Base-by-base conservation (phyloP, 306 rosid species). In the Prunus campanulata region DNA sequence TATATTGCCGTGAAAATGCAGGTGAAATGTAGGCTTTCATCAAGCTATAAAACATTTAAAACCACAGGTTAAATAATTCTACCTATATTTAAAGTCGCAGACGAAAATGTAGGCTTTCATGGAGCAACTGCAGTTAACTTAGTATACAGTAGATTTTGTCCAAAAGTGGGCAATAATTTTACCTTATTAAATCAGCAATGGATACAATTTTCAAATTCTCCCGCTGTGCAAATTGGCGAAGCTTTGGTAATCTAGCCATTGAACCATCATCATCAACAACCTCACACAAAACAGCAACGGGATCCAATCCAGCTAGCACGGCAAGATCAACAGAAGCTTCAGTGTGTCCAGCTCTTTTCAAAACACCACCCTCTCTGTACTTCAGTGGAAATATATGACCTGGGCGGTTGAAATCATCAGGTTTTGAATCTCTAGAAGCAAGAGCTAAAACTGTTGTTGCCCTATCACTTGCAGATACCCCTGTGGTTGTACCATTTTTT, bases 241-340 rank as follows among this genome's bases (percentile, higher is more conserved):
- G 99, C 83, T 86, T 89, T 13, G 97, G 97, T 75, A 95, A 76
- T 72, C 99, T 89, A 75, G 99, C 99, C 99, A 95, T 92, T 82
- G 97, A 92, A 85, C 97, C 99, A 55, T 95, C 99, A 71, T 95
- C 99, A 82, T 95, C 99, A 24, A 95, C 99, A 80, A 95, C 77
- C 84, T 95, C 99, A 84, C 97, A 95, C 48, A 92, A 84, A 81
- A 95, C 85, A 68, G 87, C 92, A 8, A 81, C 91, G 3, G 99
- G 97, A 2, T 89, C 89, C 76, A 92, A 74, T 51, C 99, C 99
- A 75, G 99, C 97, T 63, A 92, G 90, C 64, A 90, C 19, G 3
- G 96, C 81, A 72, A 95, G 99, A 83, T 95, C 99, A 67, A 89
- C 99, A 5, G 99, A 89, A 69, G 97, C 97, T 89, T 95, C 99